These are phyloP conservation scores for Helichrysum umbraculigerum DNA, from an alignment of 129 eudicot genomes.

Conservation along the genomic window DNA sequence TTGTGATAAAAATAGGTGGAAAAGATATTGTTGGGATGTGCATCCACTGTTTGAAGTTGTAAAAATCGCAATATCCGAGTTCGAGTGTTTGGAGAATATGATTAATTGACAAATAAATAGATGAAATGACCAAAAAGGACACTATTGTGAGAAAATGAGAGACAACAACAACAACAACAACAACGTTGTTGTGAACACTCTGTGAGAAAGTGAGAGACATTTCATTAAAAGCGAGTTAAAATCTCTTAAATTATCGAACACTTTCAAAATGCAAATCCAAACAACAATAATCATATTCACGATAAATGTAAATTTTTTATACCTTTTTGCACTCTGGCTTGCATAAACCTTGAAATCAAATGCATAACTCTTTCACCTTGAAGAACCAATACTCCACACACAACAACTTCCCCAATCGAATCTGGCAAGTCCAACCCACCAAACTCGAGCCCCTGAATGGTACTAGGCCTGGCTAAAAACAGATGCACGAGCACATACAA, in stretches of 20 bases:
- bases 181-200: too few species aligned
- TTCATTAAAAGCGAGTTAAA: background rate
- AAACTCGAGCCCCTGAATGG: conserved; percentile 93
- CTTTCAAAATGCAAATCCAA: background rate
- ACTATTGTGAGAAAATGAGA: background rate
- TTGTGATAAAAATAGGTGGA: too few species aligned
- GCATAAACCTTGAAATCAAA: conserved; percentile 83
- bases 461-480: conserved; percentile 69
- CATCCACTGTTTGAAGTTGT: too few species aligned
- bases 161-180: too few species aligned
- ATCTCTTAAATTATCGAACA: background rate
- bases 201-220: background rate
- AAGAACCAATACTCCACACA: conserved; percentile 77
- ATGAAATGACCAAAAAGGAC: background rate
- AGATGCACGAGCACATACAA: conserved; percentile 71
- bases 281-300: background rate
- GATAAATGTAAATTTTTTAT: background rate
- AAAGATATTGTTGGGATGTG: too few species aligned
- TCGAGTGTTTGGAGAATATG: too few species aligned
- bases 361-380: conserved; percentile 79
- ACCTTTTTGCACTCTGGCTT: conserved; percentile 91
- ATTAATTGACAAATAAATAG: too few species aligned
- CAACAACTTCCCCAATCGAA: conserved; percentile 89
- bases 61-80: too few species aligned
- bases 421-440: conserved; percentile 94